phyloP scores from a whole-genome alignment of 495 filamentous ascomycete species.

The Stereocaulon alpinum region DNA sequence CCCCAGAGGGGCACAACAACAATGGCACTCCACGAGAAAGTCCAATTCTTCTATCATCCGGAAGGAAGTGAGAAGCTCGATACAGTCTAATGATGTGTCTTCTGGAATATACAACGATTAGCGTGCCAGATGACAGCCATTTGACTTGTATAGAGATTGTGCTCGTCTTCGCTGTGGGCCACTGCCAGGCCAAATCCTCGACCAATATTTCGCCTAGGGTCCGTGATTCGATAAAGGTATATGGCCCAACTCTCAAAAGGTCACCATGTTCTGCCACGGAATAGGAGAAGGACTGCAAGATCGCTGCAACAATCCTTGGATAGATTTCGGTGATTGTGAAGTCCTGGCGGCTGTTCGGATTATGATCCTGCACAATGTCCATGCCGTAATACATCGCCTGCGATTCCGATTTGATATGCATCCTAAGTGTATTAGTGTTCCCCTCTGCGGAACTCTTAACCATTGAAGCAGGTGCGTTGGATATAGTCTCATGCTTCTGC shows the following conservation, averaged over 20 bases:
- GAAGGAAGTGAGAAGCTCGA: not conserved
- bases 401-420: not conserved
- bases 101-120: constrained; percentile 1
- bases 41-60: not conserved
- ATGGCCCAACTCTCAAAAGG: not conserved
- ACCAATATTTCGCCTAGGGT: not conserved
- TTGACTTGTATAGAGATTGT: constrained; percentile 3
- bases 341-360: not conserved
- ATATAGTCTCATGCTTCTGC: not conserved
- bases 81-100: not conserved
- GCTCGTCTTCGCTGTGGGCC: not conserved
- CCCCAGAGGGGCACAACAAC: constrained; percentile 5
- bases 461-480: not conserved
- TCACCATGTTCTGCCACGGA: not conserved
- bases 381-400: not conserved
- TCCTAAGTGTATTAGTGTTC: not conserved
- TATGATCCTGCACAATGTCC: not conserved
- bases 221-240: not conserved
- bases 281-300: constrained; percentile 6
- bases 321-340: not conserved
- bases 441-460: not conserved
- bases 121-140: constrained; percentile 6
- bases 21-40: not conserved
- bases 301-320: not conserved
- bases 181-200: not conserved